Base-by-base conservation (phyloP, 2,329 filamentous ascomycete species). In the Trichoderma hamatum region DNA sequence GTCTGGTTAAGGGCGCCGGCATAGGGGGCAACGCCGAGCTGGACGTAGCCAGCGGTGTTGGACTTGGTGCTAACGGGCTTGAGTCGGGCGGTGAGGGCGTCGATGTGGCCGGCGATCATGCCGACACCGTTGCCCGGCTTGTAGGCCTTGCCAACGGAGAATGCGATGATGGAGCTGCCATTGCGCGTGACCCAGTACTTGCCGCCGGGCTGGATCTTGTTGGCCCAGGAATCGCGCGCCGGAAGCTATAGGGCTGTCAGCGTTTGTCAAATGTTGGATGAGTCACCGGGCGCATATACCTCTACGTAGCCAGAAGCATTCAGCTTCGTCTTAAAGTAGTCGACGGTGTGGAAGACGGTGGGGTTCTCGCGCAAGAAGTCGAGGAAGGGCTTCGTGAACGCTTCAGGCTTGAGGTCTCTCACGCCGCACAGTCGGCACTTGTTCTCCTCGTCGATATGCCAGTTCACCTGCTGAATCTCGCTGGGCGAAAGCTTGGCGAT, bases 161-260 rank as follows among this genome's bases (percentile, higher is more conserved):
- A 98, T 9, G 94, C 92, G 74, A 97, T 92, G 72, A 97, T 80
- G 51, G 92, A 91, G 78, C 90, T 94, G 64, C 92, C 92, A 76
- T 98, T 98, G 70, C 95, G 90, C 26, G 90, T 91, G 30, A 90
- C 87, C 78, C 90, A 97, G 85, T 97, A 98, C 80, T 96, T 96
- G 64, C 94, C 94, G 69, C 94, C 94, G 19, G 87, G 84, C 77
- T 91, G 82, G 68, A 98, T 83, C 76, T 91, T 89, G 58, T 82
- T 84, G 21, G 83, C 82, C 96, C 96, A 99, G 70, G 86, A 84
- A 71, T 94, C 89, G 59, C 95, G 89, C 76, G 95, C 88, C 7
- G 90, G 90, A n/a, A 94, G 85, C 87, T 92, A 30, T 21, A 64
- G 28, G 28, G 14, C 28, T 49, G 56, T 60, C 32, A 68, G 39